These are phyloP conservation scores for Arxiozyma telluris DNA, from an alignment of 1,139 yeast genomes.

Conservation along the genomic window DNA sequence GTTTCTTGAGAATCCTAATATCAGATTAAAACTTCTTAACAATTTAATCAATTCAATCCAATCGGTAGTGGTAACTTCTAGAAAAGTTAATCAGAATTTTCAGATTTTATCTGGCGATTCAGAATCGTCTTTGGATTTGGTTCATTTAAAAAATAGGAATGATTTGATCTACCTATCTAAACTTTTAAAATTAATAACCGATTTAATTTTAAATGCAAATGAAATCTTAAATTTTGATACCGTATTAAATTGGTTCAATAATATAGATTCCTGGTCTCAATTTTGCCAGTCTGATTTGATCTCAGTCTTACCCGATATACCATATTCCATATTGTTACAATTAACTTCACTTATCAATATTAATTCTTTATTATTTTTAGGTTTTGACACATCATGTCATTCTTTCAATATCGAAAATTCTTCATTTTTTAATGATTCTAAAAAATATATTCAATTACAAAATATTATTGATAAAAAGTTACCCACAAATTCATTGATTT, in stretches of 20 bases:
- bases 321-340: conserved; percentile 3
- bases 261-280: conserved; percentile 22
- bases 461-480: conserved; percentile 31
- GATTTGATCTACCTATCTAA: conserved; percentile 37
- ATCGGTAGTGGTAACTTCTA: conserved; percentile 9
- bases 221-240: conserved; percentile 18
- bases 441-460: conserved; percentile 37
- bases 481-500: conserved; percentile 39
- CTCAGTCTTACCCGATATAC: conserved; percentile 25
- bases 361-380: conserved; percentile 44
- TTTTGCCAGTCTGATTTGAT: conserved; percentile 34
- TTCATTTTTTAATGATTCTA: conserved; percentile 39
- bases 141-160: conserved; percentile 33
- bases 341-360: conserved; percentile 43
- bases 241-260: conserved; percentile 43
- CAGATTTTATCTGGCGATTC: neutral
- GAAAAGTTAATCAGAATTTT: neutral
- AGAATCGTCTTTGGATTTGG: conserved; percentile 7
- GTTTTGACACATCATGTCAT: conserved; percentile 43
- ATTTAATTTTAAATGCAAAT: conserved; percentile 30
- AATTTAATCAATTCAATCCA: conserved; percentile 27
- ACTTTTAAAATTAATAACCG: conserved; percentile 36
- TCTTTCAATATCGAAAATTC: conserved; percentile 31
- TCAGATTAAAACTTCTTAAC: conserved; percentile 22
- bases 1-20: neutral